Evolutionary conservation across 345 rosid genomes (phyloP).

Genomic region (Abelmoschus esculentus): DNA sequence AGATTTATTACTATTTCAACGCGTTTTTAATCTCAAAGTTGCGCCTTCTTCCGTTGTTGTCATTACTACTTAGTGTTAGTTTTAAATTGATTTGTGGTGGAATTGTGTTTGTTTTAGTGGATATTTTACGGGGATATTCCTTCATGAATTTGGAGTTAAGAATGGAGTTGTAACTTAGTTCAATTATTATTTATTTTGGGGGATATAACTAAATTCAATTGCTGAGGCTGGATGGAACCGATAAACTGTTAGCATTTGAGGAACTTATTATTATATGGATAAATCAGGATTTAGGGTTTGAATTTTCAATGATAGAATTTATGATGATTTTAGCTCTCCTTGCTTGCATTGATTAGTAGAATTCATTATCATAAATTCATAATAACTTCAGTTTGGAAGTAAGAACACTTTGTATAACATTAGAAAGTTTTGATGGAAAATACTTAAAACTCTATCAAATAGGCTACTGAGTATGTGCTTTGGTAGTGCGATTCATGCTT

Average conservation of each 20-base stretch:
- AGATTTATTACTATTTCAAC: slow-evolving; percentile 1
- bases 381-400: background rate
- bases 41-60: background rate
- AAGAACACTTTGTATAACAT: background rate
- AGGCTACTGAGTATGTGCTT: background rate
- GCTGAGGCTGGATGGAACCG: background rate
- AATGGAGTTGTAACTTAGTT: background rate
- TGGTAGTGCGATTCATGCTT: background rate
- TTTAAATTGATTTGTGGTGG: background rate
- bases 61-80: background rate
- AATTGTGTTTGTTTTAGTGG: background rate
- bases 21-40: background rate
- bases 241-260: background rate
- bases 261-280: background rate
- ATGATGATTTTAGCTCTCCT: background rate
- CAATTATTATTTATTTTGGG: background rate
- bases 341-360: background rate
- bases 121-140: background rate
- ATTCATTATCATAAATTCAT: background rate
- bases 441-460: background rate
- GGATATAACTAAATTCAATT: background rate
- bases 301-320: background rate
- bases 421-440: background rate
- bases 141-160: background rate
- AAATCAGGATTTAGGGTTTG: slow-evolving; percentile 3